Evolutionary conservation across 2,329 filamentous ascomycete genomes (phyloP).

Genomic region (Pseudocercospora pini-densiflorae): DNA sequence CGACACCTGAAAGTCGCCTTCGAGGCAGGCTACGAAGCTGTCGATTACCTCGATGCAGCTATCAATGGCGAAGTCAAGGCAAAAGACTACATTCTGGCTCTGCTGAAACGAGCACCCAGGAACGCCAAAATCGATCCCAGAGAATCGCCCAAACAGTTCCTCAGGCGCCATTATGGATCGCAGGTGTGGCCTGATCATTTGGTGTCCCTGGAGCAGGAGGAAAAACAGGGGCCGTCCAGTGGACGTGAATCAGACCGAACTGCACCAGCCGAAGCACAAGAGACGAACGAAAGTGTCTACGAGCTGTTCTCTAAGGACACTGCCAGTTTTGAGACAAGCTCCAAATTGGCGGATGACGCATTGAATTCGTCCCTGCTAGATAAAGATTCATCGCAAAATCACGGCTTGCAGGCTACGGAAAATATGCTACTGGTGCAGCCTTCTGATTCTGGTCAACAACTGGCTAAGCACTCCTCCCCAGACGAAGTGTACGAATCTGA

Average conservation of each 20-base stretch:
- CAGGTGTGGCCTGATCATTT: background rate
- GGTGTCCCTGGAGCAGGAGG: background rate
- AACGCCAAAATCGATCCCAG: slow-evolving; percentile 29
- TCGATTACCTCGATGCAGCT: slow-evolving; percentile 51
- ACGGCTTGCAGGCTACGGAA: too few relatives aligned
- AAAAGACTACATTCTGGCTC: slow-evolving; percentile 31
- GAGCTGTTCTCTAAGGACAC: background rate
- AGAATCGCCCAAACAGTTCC: slow-evolving; percentile 3
- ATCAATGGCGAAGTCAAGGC: slow-evolving; percentile 39
- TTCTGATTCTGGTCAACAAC: too few relatives aligned
- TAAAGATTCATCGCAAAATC: too few relatives aligned
- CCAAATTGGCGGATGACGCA: background rate
- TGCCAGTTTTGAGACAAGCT: background rate
- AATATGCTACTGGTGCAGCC: too few relatives aligned
- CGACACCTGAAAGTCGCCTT: slow-evolving; percentile 67
- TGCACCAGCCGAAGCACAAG: background rate
- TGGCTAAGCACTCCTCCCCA: too few relatives aligned
- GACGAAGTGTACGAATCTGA: too few relatives aligned
- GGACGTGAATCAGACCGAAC: background rate
- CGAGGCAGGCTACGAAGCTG: slow-evolving; percentile 67
- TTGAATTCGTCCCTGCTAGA: too few relatives aligned
- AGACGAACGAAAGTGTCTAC: background rate
- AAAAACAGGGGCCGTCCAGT: background rate
- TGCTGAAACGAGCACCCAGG: slow-evolving; percentile 34
- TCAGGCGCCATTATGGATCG: background rate